phyloP scores from a whole-genome alignment of 225 moss, liverwort and hornwort species.

The Ulota crispa region DNA sequence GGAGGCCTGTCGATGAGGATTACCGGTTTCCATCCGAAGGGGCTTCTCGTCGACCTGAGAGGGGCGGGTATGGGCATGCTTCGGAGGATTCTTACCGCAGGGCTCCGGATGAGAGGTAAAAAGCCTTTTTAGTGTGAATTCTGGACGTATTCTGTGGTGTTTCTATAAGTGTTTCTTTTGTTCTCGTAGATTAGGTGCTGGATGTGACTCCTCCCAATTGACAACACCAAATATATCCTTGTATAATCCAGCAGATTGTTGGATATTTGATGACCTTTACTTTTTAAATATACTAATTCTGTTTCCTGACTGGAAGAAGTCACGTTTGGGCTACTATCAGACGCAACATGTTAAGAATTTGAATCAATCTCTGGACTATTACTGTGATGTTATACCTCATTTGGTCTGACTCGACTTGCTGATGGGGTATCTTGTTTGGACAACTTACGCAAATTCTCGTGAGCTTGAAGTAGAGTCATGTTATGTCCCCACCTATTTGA shows the following conservation, averaged over 20 bases:
- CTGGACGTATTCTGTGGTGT: not conserved
- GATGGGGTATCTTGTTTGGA: not conserved
- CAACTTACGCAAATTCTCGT: not conserved
- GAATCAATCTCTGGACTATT: not conserved
- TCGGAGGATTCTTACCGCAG: slow-evolving; percentile 29
- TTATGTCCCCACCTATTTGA: not conserved
- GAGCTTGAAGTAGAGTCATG: not conserved
- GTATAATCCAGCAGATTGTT: not conserved
- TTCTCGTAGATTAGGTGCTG: not conserved
- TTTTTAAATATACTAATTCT: not conserved
- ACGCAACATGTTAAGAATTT: not conserved
- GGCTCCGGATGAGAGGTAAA: slow-evolving; percentile 33
- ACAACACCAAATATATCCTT: not conserved
- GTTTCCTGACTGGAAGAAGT: not conserved
- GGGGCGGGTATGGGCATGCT: slow-evolving; percentile 13
- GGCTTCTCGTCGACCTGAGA: slow-evolving; percentile 30
- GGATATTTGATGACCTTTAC: not conserved
- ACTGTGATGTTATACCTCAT: not conserved
- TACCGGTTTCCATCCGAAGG: slow-evolving; percentile 31
- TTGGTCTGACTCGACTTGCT: not conserved
- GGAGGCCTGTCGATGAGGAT: slow-evolving; percentile 20
- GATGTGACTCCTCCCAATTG: not conserved
- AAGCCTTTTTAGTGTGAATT: not conserved
- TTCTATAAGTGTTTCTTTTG: not conserved
- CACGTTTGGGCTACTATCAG: not conserved